A percentile compares a stretch with the other conserved stretches of the same genome.
Evolutionary conservation across 2,329 filamentous ascomycete species (phyloP).

Genomic region (Botrytis pseudocinerea): DNA sequence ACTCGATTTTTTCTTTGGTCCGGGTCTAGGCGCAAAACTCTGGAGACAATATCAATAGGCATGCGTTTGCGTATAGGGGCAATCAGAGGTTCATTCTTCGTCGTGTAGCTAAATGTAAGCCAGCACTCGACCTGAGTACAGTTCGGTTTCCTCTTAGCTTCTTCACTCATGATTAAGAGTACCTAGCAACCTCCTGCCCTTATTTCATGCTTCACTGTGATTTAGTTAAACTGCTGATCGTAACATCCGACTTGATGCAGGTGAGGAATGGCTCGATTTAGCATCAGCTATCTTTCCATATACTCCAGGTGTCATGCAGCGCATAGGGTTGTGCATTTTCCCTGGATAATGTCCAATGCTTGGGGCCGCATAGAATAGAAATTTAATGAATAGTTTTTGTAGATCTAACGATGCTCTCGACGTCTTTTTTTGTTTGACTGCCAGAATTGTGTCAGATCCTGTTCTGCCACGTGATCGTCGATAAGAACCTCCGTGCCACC

Average conservation of each 20-base stretch:
- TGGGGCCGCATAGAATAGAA: neutral
- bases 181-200: neutral
- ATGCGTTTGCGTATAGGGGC: neutral
- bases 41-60: neutral
- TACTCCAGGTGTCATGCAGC: neutral
- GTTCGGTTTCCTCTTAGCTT: neutral
- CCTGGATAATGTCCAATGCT: too few relatives aligned
- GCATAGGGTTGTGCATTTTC: neutral
- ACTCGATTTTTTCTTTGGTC: neutral
- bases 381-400: neutral
- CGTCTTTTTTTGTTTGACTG: neutral
- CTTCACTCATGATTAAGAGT: neutral
- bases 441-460: neutral
- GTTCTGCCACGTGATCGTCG: constrained; percentile 7
- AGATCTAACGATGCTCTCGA: neutral
- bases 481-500: neutral
- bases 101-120: neutral
- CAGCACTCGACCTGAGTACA: neutral
- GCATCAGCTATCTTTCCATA: neutral
- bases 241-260: neutral
- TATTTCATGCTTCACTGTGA: neutral
- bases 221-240: neutral
- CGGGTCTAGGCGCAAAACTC: neutral
- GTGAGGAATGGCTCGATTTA: neutral
- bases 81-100: neutral